Base-by-base conservation (phyloP, 192 early-diverging fungal species). In the Spizellomyces punctatus region DNA sequence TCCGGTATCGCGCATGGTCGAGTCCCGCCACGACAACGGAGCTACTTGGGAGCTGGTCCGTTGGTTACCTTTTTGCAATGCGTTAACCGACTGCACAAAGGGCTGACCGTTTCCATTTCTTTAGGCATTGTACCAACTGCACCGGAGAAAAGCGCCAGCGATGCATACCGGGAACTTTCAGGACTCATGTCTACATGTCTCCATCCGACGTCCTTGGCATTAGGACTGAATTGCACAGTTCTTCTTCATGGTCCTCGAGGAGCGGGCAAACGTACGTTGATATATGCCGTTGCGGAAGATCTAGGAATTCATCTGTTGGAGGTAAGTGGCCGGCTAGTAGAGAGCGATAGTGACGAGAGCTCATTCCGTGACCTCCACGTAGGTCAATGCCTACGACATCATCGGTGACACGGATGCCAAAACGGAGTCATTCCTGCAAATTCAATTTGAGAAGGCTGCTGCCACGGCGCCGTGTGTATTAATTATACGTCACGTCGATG, bases 401-500 rank as follows among this genome's bases (percentile, higher is more conserved):
- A 80, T 90, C 6, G 86, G 89, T 10, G 95, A 97, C 41, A 90
- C 90, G 0, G 91, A 93, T 60, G 88, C 90, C 22, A 92, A 92
- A 66, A 93, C 91, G 0, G 91, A 92, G 48, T 85, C 86, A 16
- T 83, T 85, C 22, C 79, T 98, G 55, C 83, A 90, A 8, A 77
- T 88, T 14, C 89, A 90, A 69, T 91, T 92, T 73, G 86, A 95
- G 42, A 92, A 93, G 56, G 93, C 92, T 0, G 74, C 79, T 12
- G 86, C 84, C 0, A 91, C 88, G 63, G 85, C 89, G 6, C 96
- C 96, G 6, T 95, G 93, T 61, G 75, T 96, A n/a, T 73, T 96
- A 5, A 78, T 96, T n/a, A 62, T 98, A 17, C 78, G 88, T 19
- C 79, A 90, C 62, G 78, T 98, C 12, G 95, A 96, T 42, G 93